Evolutionary conservation across 2,329 filamentous ascomycete species (phyloP).

Genomic region (Alternaria sp.): DNA sequence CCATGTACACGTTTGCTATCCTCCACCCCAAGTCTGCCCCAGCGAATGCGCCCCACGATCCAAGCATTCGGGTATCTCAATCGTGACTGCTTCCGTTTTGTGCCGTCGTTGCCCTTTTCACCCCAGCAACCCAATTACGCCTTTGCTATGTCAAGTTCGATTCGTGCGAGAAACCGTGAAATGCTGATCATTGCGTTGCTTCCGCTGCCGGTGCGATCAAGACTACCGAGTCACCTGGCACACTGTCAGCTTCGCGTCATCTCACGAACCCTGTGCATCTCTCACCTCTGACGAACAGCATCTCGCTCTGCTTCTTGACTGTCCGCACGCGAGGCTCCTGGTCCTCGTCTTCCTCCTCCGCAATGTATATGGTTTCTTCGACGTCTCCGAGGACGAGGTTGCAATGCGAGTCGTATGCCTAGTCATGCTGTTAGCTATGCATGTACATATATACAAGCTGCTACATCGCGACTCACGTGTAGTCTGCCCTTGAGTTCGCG

Average conservation of each 20-base stretch:
- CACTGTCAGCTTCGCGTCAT: constrained; percentile 1
- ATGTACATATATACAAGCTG: neutral
- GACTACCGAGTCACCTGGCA: constrained; percentile 57
- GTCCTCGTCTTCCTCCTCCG: constrained; percentile 86
- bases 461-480: constrained; percentile 66
- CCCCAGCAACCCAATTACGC: neutral
- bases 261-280: neutral
- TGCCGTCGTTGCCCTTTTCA: neutral
- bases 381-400: constrained; percentile 96
- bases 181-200: constrained; percentile 31
- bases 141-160: constrained; percentile 4
- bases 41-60: constrained; percentile 2
- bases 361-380: constrained; percentile 93
- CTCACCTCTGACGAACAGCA: constrained; percentile 94
- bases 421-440: constrained; percentile 12
- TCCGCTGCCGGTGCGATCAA: constrained; percentile 53
- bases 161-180: constrained; percentile 8
- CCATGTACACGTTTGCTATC: neutral
- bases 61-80: constrained; percentile 32
- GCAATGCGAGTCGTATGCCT: constrained; percentile 99
- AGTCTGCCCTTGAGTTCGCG: constrained; percentile 93
- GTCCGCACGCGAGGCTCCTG: constrained; percentile 67
- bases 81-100: neutral
- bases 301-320: constrained; percentile 95
- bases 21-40: neutral